Conservation (phyloP, 441 rosid genomes). For the Cnidoscolus chayamansa region DNA sequence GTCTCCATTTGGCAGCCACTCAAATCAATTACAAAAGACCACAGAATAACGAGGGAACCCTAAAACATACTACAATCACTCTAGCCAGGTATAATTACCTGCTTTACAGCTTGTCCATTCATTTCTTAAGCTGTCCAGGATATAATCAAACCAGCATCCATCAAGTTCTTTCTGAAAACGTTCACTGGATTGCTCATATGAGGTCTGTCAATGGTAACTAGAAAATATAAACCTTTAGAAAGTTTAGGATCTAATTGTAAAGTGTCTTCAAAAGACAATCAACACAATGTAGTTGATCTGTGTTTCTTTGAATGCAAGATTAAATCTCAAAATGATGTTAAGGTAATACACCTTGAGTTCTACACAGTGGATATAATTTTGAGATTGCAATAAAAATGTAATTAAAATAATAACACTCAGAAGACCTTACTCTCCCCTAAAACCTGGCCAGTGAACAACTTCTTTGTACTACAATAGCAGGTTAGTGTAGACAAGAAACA, state of each 20-base stretch:
- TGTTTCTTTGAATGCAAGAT: background rate
- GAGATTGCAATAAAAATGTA: background rate
- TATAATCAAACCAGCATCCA: conserved; percentile 64
- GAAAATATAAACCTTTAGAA: conserved; percentile 64
- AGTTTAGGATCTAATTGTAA: conserved; percentile 21
- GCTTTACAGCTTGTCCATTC: conserved; percentile 57
- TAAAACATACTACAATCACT: conserved; percentile 5
- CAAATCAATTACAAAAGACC: background rate
- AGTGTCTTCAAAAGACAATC: conserved; percentile 9
- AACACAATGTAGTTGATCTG: background rate
- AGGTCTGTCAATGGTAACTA: conserved; percentile 65
- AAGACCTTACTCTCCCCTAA: background rate
- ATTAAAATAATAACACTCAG: background rate
- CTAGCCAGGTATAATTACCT: conserved; percentile 31
- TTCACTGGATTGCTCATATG: conserved; percentile 40
- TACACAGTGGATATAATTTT: background rate
- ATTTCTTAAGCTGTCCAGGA: conserved; percentile 46
- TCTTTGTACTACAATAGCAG: no score
- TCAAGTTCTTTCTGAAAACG: conserved; percentile 50
- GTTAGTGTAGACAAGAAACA: no score
- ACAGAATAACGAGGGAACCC: background rate
- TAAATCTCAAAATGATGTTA: conserved; percentile 2
- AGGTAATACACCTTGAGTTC: background rate
- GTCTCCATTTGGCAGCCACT: background rate
- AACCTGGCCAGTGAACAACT: background rate